Evolutionary conservation across 1,139 yeast genomes (phyloP).

Genomic region (Nakaseomyces delphensis): DNA sequence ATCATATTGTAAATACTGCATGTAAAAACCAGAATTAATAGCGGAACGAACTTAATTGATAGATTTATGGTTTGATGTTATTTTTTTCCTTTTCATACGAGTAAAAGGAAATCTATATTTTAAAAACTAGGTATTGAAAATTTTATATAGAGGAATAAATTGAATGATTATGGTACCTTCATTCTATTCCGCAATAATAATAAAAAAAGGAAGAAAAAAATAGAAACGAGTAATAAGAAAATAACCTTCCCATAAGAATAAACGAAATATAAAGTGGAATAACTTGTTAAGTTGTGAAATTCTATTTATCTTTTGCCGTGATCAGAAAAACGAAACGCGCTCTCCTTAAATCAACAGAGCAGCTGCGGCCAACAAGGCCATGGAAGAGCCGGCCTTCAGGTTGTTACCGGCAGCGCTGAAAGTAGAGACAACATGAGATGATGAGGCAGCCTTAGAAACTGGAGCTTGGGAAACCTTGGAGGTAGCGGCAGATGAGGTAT

Average conservation of each 20-base stretch:
- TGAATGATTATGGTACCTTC: neutral
- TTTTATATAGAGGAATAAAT: neutral
- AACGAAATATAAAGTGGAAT: neutral
- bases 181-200: neutral
- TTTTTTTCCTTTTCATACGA: neutral
- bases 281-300: neutral
- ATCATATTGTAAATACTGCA: neutral
- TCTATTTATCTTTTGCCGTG: too few species aligned
- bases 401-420: constrained; percentile 28
- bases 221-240: constrained; percentile 1
- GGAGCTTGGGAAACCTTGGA: constrained; percentile 7
- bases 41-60: neutral
- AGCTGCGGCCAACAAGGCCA: constrained; percentile 31
- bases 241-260: constrained; percentile 1
- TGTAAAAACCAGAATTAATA: neutral
- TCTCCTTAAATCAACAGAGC: constrained; percentile 26
- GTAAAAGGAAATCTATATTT: neutral
- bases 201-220: neutral
- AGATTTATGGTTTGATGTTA: neutral
- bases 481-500: constrained; percentile 10
- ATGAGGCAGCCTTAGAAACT: constrained; percentile 7
- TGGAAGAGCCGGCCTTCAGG: constrained; percentile 26
- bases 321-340: too few species aligned
- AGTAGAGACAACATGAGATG: constrained; percentile 12
- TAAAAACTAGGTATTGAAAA: constrained; percentile 1